Evolutionary conservation across 148 eudicot species (phyloP), one percentile per base, ranked within the genome.

Genomic region (Silene conica): DNA sequence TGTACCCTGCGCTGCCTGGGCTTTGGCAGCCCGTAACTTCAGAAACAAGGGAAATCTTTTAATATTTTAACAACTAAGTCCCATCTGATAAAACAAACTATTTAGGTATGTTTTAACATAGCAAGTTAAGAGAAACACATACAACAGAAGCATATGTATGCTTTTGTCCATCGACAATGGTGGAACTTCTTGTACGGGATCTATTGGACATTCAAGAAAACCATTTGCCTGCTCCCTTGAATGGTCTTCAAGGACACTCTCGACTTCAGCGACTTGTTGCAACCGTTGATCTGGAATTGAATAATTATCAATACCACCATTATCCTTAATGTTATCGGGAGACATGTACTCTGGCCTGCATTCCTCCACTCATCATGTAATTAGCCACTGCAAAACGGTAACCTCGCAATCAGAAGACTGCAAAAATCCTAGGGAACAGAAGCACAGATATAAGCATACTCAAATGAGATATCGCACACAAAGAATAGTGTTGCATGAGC

Each of bases 121-220:
- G 54, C 38, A 58, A 69, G 25, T 19, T 45, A 69, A 69, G 43
- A 20, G 5, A 16, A 69, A 54, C 75, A 81, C 97, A 57, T 92
- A 95, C 99, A 74, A 95, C 84, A 45, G 99, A 95, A 79, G 99
- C 99, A 80, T 95, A 95, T 58, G 99, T 95, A 79, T 86, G 99
- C 82, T 90, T 95, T 78, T 87, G 97, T 88, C 93, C 48, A 83
- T 77, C 67, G 87, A 84, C 58, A 88, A 58, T 59, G 85, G 73
- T 20, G 85, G 74, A 68, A 76, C 78, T n/a, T 89, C 95, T 55
- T 81, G 87, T 57, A 76, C 76, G 55, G 86, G 55, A 72, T 85
- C 86, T 71, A 83, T 41, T 64, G 86, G 54, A 82, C 59, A 81
- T 70, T 90, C 97, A 78, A 86, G 90, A 68, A 89, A 85, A 78